Evolutionary conservation across 2,329 filamentous ascomycete species (phyloP), one percentile per base, ranked within the genome.

Genomic region (Dichotomopilus funicola): DNA sequence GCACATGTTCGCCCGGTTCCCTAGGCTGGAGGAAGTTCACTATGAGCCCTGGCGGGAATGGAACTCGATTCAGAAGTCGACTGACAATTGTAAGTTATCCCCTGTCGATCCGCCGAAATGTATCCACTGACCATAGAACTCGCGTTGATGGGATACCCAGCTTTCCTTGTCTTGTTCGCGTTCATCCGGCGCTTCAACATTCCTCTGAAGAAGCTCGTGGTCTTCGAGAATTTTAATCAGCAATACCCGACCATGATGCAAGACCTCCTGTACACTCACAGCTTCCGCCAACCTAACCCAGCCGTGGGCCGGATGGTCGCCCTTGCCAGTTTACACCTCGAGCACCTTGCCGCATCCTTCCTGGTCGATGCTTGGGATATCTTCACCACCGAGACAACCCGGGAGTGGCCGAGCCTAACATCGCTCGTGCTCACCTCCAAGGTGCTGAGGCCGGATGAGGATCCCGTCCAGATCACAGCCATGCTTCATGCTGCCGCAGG

Each of bases 31-130:
- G 40, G 41, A 51, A 44, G 8, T 51, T 33, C 49, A 51, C 40
- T 51, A 51, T 38, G 49, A 51, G 49, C 49, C 49, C 49, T 51
- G 49, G 49, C 35, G 49, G 40, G 40, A 43, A 44, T 51, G 49
- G 49, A 11, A 35, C 31, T 19, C 1, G 1, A 36, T 51, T 5
- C 27, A 33, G 33, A 37, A 11, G 8, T 11, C 2, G 4, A 51
- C 49, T 6, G 49, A 43, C 36, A 19, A 19, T 11, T 6, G 49
- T 51, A 9, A 51, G 49, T 51, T 35, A 19, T 31, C 9, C 31
- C 36, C 7, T 31, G 13, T 42, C 11, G 31, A 37, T 43, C 8
- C 38, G 12, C 19, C 3, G 19, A 27, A 27, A 27, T 27, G 19
- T 27, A 27, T 27, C 19, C 19, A 3, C 19, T 27, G 19, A 27